phyloP scores from a whole-genome alignment of 2,329 filamentous ascomycete species.

The Calonectria crousiana region DNA sequence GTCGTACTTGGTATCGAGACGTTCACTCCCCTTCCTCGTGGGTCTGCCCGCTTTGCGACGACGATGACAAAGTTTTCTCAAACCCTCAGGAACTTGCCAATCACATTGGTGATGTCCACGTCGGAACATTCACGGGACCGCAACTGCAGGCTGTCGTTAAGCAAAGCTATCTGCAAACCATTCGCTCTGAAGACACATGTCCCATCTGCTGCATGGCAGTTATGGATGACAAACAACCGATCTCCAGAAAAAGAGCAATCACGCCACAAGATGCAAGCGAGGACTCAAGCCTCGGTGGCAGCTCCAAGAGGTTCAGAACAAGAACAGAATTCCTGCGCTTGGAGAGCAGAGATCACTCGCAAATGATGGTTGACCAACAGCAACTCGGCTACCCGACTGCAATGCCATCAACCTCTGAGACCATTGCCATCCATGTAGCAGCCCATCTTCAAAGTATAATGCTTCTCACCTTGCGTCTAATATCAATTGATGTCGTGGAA shows the following conservation, averaged over 20 bases:
- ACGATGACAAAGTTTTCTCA: background rate
- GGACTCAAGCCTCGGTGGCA: background rate
- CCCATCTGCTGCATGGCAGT: constrained; percentile 4
- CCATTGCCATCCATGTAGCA: background rate
- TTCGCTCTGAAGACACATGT: background rate
- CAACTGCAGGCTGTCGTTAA: background rate
- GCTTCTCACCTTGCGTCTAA: background rate
- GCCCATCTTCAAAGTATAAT: background rate
- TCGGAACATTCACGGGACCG: background rate
- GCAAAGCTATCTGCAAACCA: background rate
- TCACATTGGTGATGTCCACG: background rate
- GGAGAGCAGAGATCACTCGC: background rate
- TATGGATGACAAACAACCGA: background rate
- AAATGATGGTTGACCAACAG: background rate
- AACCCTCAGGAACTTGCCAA: background rate
- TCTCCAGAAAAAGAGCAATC: background rate
- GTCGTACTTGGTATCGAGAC: constrained; percentile 24
- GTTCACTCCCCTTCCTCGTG: constrained; percentile 15
- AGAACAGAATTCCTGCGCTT: background rate
- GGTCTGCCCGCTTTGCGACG: constrained; percentile 24
- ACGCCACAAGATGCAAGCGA: background rate
- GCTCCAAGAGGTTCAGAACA: background rate
- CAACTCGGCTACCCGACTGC: background rate
- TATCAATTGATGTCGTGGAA: background rate
- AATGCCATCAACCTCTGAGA: background rate